phyloP scores from a whole-genome alignment of 192 early-diverging fungal species.

The Coemansia sp. region DNA sequence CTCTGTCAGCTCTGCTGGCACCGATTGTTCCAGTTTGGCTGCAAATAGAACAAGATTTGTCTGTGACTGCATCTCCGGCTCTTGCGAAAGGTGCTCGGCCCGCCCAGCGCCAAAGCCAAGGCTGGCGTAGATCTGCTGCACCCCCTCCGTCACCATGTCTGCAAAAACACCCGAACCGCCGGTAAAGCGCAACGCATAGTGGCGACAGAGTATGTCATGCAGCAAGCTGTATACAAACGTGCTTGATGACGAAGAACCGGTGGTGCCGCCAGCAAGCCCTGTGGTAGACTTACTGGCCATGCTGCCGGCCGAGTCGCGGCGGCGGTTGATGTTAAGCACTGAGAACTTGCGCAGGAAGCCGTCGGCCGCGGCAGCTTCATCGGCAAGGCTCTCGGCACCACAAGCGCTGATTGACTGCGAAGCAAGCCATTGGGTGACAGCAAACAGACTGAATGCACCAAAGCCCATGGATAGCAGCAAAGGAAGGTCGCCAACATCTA shows the following conservation, averaged over 20 bases:
- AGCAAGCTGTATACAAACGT: conserved; percentile 43
- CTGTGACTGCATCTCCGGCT: conserved; percentile 8
- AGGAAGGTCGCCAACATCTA: conserved; percentile 12
- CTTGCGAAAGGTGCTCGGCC: neutral
- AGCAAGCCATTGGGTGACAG: conserved; percentile 37
- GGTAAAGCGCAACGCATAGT: conserved; percentile 20
- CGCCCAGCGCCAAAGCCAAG: conserved; percentile 16
- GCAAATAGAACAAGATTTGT: conserved; percentile 30
- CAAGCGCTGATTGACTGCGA: conserved; percentile 24
- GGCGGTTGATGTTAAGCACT: conserved; percentile 44
- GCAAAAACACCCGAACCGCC: conserved; percentile 34
- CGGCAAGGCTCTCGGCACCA: conserved; percentile 12
- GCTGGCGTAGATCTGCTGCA: conserved; percentile 27
- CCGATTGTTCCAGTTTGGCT: conserved; percentile 27
- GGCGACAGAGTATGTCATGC: conserved; percentile 32
- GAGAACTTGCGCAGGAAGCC: conserved; percentile 49
- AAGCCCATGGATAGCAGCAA: conserved; percentile 19
- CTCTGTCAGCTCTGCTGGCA: conserved; percentile 34
- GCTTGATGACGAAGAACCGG: neutral
- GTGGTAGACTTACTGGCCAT: neutral
- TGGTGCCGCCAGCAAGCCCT: neutral
- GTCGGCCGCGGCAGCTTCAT: conserved; percentile 16
- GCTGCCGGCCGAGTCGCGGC: conserved; percentile 27
- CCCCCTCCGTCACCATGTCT: conserved; percentile 45
- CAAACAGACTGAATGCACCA: conserved; percentile 19